These are phyloP conservation scores for Fomitopsis schrenkii DNA, from an alignment of 1,284 basidiomycete species.

Conservation along the genomic window DNA sequence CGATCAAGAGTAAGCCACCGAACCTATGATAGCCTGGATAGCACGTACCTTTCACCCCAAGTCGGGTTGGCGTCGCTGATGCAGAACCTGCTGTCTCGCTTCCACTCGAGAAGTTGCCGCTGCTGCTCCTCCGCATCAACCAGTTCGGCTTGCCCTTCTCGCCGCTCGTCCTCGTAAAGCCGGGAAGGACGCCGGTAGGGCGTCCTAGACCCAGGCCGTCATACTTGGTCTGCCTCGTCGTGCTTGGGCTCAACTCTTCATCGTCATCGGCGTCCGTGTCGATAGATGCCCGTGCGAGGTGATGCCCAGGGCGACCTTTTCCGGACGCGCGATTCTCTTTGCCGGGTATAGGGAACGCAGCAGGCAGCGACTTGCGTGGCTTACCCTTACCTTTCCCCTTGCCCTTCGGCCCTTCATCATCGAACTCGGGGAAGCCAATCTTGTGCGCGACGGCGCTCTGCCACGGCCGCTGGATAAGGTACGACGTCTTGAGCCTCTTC, in stretches of 20 bases:
- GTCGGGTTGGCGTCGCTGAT: slow-evolving; percentile 60
- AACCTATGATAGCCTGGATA: slow-evolving; percentile 7
- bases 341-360: slow-evolving; percentile 45
- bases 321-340: slow-evolving; percentile 16
- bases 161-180: slow-evolving; percentile 15
- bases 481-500: slow-evolving; percentile 62
- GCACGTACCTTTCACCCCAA: slow-evolving; percentile 36
- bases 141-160: slow-evolving; percentile 41
- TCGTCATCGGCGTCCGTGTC: slow-evolving; percentile 32
- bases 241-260: slow-evolving; percentile 53
- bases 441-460: slow-evolving; percentile 72
- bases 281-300: slow-evolving; percentile 3
- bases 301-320: slow-evolving; percentile 14
- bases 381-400: slow-evolving; percentile 34
- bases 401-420: slow-evolving; percentile 21
- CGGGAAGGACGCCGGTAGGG: slow-evolving; percentile 31
- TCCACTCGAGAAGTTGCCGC: slow-evolving; percentile 70
- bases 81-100: slow-evolving; percentile 55
- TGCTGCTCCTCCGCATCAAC: slow-evolving; percentile 71
- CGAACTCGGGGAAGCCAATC: slow-evolving; percentile 55
- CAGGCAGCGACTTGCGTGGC: slow-evolving; percentile 71
- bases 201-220: slow-evolving; percentile 64
- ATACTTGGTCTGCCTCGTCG: slow-evolving; percentile 44
- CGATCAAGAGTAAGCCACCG: neutral
- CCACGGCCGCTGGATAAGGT: slow-evolving; percentile 62